Percentiles rank a stretch among this genome's conserved stretches.
Evolutionary conservation across 768 basidiomycete genomes (phyloP).

Genomic region (Pisolithus sp.): DNA sequence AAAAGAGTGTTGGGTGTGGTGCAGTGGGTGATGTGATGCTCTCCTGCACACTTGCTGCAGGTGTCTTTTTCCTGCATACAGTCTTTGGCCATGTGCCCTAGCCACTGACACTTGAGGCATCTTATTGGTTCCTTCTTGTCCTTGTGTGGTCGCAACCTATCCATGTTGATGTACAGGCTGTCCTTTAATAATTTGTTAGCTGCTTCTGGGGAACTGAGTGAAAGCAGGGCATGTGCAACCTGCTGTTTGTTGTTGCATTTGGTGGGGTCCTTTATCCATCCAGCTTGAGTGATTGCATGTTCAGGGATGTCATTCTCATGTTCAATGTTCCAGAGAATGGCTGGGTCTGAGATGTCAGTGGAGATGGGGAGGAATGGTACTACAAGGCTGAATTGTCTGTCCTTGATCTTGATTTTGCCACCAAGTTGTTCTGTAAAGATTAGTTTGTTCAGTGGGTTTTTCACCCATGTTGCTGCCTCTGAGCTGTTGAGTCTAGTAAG

Average conservation of each 20-base stretch:
- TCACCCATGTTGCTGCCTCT: slow-evolving; percentile 14
- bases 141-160: too few species aligned
- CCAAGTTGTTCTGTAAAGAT: slow-evolving; percentile 1
- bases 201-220: too few species aligned
- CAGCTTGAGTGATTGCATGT: slow-evolving; percentile 5
- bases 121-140: too few species aligned
- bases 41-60: not conserved
- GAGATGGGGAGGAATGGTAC: slow-evolving; percentile 18
- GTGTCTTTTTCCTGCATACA: not conserved
- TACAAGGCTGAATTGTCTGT: slow-evolving; percentile 2
- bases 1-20: not conserved
- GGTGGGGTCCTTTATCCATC: slow-evolving; percentile 24
- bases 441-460: not conserved
- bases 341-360: slow-evolving; percentile 5
- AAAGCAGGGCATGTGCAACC: slow-evolving; percentile 14
- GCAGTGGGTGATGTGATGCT: not conserved
- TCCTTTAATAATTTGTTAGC: too few species aligned
- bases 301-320: slow-evolving; percentile 5
- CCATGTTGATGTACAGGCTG: too few species aligned
- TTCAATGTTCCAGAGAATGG: slow-evolving; percentile 7
- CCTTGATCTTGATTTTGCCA: not conserved
- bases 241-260: slow-evolving; percentile 10
- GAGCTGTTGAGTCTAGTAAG: slow-evolving; percentile 8
- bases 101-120: too few species aligned
- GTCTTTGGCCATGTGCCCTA: slow-evolving; percentile 1